Evolutionary conservation across 768 basidiomycete genomes (phyloP), one percentile per base, ranked within the genome.

Genomic region (Sistotremastrum suecicum): DNA sequence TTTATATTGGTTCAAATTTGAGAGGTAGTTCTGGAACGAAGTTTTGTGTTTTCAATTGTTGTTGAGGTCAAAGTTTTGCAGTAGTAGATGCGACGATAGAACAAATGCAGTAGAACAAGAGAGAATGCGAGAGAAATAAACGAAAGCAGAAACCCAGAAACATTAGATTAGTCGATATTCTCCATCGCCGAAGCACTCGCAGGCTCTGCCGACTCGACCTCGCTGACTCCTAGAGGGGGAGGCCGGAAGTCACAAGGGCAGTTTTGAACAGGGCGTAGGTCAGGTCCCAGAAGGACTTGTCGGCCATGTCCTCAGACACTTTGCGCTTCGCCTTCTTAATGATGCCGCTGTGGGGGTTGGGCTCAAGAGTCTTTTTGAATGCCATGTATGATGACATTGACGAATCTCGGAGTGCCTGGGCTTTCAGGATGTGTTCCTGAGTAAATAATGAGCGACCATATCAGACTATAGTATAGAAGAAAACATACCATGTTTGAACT

Each of bases 321-420:
- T 95, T 94, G 57, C 77, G 77, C 75, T 82, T 91, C 58, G 98
- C 75, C 69, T 97, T 92, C 74, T 87, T 90, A 68, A 99, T 71
- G 69, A 98, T 94, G 38, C 86, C 67, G 70, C 97, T 90, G 53
- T 61, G 65, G 34, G 89, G 83, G 77, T 97, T 95, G 53, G 97
- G 77, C 70, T 97, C 94, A 50, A 97, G 77, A 7, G 92, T 95
- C 82, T 95, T 95, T 76, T 92, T 92, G 49, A 83, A 86, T 31
- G 88, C 87, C 94, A 97, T 98, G 76, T 97, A 97, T 29, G 90
- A 94, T 29, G 91, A 95, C 92, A 94, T 94, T 50, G 85, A 89
- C 11, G 88, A 87, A 63, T 94, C 90, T 51, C 90, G 86, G 47
- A 94, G 78, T 32, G 92, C 92, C 67, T 98, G 92, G 8, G 94